Evolutionary conservation across 345 rosid genomes (phyloP).

Genomic region (Moringa oleifera): DNA sequence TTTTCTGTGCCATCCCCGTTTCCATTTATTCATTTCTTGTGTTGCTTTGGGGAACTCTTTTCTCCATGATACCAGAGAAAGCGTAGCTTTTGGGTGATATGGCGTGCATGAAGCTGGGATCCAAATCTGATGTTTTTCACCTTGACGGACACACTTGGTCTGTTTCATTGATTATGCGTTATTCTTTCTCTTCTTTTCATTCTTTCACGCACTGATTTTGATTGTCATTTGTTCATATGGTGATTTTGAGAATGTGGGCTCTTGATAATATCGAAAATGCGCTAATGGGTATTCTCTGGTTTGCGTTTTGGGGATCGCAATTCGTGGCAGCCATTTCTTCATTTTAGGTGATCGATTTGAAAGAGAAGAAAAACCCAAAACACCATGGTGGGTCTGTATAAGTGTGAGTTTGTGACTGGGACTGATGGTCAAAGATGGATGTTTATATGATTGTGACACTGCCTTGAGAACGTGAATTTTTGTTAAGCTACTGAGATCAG

Average conservation of each 20-base stretch:
- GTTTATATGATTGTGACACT: neutral
- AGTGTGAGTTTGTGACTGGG: neutral
- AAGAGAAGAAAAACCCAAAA: neutral
- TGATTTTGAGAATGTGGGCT: conserved; percentile 20
- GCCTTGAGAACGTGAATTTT: too few species aligned
- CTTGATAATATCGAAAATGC: neutral
- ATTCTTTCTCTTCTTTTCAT: conserved; percentile 10
- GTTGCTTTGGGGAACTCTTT: neutral
- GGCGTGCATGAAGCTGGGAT: conserved; percentile 90
- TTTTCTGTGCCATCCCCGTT: conserved; percentile 10
- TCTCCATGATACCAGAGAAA: neutral
- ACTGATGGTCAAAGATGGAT: too few species aligned
- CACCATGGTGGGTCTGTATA: neutral
- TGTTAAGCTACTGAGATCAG: too few species aligned
- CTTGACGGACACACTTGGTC: conserved; percentile 68
- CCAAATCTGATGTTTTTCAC: conserved; percentile 77
- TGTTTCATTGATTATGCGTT: conserved; percentile 4
- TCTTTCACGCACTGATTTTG: neutral
- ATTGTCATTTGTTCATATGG: neutral
- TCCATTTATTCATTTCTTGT: conserved; percentile 4
- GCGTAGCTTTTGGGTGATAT: conserved; percentile 24
- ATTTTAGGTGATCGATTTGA: neutral
- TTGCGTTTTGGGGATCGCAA: neutral
- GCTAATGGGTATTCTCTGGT: conserved; percentile 1
- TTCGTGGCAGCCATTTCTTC: neutral